These are phyloP conservation scores for Saprolegnia diclina DNA, from an alignment of 352 stramenopile species.

Conservation along the genomic window DNA sequence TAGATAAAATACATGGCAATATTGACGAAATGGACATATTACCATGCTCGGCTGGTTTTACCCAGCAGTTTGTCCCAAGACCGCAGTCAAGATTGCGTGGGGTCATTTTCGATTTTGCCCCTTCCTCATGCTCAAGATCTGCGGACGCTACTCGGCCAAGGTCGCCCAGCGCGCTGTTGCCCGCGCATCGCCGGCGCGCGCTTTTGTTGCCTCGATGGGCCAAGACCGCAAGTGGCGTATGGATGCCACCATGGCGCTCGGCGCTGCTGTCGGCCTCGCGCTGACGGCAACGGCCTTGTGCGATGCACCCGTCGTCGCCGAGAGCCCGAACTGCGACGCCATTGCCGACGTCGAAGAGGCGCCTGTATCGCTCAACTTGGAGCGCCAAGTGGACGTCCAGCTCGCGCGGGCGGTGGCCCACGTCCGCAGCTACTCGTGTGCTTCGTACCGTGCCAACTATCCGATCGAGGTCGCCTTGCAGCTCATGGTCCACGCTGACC, in stretches of 20 bases:
- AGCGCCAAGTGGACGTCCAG: constrained; percentile 2
- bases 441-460: constrained; percentile 22
- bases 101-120: neutral
- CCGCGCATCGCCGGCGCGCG: neutral
- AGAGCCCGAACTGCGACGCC: neutral
- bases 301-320: neutral
- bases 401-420: constrained; percentile 4
- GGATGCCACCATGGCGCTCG: neutral
- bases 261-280: neutral
- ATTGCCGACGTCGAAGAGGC: neutral
- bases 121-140: neutral
- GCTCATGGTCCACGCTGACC: neutral
- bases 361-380: neutral
- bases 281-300: constrained; percentile 1
- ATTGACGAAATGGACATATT: no score
- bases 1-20: no score
- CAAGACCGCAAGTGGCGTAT: neutral
- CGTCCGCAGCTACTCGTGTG: constrained; percentile 19
- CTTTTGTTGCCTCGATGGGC: neutral
- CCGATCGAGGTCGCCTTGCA: constrained; percentile 31
- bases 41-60: no score
- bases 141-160: neutral
- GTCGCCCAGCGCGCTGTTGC: neutral
- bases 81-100: neutral
- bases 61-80: no score